Evolutionary conservation across 2,329 filamentous ascomycete species (phyloP), one percentile per base, ranked within the genome.

Genomic region (Fusarium cyanostomum): DNA sequence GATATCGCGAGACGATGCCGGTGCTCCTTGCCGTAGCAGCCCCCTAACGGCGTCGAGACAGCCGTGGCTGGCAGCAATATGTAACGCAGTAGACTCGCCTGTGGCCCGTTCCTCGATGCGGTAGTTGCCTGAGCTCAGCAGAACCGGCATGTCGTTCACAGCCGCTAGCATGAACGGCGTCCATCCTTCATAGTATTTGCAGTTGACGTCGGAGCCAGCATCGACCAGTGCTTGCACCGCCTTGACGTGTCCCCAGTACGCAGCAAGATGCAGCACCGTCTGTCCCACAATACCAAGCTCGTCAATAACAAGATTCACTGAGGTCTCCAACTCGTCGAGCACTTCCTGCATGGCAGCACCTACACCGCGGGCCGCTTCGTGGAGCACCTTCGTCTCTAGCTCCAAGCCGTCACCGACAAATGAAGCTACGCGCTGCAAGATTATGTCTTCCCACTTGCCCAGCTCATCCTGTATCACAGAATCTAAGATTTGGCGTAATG

Each of bases 401-500:
- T 33, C 31, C 12, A 33, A n/a, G 31, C 31, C 31, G 5, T 33
- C 31, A 12, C 2, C 31, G 6, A 33, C 31, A n/a, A n/a, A 33
- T 33, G 31, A 6, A 33, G 31, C 31, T 33, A 33, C 31, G 3
- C 31, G 31, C 12, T 13, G 31, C 31, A 11, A 33, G 2, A 33
- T 33, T n/a, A 10, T 15, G 8, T 6, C 12, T 33, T 13, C 31
- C n/a, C n/a, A 12, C 30, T 33, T 12, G 7, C 30, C 30, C 2
- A 33, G 11, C 7, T n/a, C 12, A 33, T 33, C n/a, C 5, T 13
- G 2, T 3, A 12, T n/a, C 2, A 3, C n/a, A n/a, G 1, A 33
- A 3, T 4, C 2, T 4, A 33, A n/a, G 3, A 2, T 13, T n/a
- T 13, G 7, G n/a, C 3, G 3, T 12, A n/a, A n/a, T 11, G 31